Percentiles rank a stretch among this genome's conserved stretches.
Conservation (phyloP, 257 asterid genomes). For the Ophiorrhiza pumila region DNA sequence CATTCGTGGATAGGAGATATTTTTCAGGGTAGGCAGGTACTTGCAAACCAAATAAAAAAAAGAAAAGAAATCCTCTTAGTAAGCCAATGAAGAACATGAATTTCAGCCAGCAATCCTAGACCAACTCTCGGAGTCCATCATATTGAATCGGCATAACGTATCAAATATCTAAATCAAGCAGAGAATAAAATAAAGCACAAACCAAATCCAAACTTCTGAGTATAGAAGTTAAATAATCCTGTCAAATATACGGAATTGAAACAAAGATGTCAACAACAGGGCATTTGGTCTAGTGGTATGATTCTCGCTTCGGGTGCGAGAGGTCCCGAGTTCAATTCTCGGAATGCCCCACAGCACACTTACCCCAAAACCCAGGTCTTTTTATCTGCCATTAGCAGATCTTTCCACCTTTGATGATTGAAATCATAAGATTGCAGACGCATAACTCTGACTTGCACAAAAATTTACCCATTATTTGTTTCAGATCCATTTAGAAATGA, state of each 20-base stretch:
- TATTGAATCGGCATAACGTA: too few relatives aligned
- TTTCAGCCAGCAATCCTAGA: neutral
- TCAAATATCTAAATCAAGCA: too few relatives aligned
- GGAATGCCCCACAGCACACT: slow-evolving; percentile 81
- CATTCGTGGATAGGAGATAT: too few relatives aligned
- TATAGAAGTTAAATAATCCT: neutral
- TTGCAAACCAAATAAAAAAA: too few relatives aligned
- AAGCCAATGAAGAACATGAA: too few relatives aligned
- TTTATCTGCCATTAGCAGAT: too few relatives aligned
- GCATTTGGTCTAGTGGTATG: slow-evolving; percentile 79
- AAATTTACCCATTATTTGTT: neutral
- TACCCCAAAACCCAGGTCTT: neutral
- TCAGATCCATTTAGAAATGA: neutral
- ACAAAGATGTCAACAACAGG: slow-evolving; percentile 19
- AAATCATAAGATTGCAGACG: too few relatives aligned
- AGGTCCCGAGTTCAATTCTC: slow-evolving; percentile 61
- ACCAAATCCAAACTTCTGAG: neutral
- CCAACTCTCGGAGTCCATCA: neutral
- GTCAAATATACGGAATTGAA: neutral
- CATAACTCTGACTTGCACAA: neutral
- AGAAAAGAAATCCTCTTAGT: too few relatives aligned
- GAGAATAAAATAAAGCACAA: too few relatives aligned
- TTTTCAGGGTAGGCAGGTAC: too few relatives aligned
- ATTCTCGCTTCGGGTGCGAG: slow-evolving; percentile 70
- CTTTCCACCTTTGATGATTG: too few relatives aligned